Base-by-base conservation (phyloP, 2,329 filamentous ascomycete genomes). In the Hypoxylon sp. region DNA sequence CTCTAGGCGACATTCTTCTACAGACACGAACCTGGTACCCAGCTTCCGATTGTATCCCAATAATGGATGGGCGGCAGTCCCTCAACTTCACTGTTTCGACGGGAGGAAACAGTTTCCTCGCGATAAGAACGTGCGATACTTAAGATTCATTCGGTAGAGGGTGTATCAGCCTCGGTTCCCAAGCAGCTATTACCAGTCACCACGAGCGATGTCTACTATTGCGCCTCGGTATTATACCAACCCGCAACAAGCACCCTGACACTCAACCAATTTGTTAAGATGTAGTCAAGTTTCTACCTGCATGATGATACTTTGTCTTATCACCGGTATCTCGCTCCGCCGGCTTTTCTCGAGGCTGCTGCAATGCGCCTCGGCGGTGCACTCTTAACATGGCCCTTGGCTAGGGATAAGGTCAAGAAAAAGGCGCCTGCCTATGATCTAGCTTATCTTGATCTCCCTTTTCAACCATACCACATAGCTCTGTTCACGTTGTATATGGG, bases 381-480 rank as follows among this genome's bases (percentile, higher is more conserved):
- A 46, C 44, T 32, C 41, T 43, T n/a, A 32, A 24, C 56, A 26
- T 47, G 51, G 43, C 20, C 50, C 39, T 56, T 34, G 41, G 54
- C 47, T 43, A 48, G 47, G 53, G 37, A 20, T 43, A 34, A 17
- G 52, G 32, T 20, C 28, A 49, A 54, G 19, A 59, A 53, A 34
- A 24, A 34, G 20, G n/a, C 8, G 49, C 37, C 47, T 5, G 22
- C 32, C 17, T 53, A 53, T 58, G 30, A 50, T 39, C 39, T 53
- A 52, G 17, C 26, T 41, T 61, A 46, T 62, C 30, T 57, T 57
- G 52, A 46, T 28, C 34, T 41, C 41, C n/a, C 50, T 20, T 19
- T 50, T 26, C 56, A 47, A 34, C 59, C 61, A 39, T 54, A 63
- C 59, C 59, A 66, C 44, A 68, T 66, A 66, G 56, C 59, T 59